Conservation (phyloP, 345 rosid genomes). For the Rhizophora mangle region DNA sequence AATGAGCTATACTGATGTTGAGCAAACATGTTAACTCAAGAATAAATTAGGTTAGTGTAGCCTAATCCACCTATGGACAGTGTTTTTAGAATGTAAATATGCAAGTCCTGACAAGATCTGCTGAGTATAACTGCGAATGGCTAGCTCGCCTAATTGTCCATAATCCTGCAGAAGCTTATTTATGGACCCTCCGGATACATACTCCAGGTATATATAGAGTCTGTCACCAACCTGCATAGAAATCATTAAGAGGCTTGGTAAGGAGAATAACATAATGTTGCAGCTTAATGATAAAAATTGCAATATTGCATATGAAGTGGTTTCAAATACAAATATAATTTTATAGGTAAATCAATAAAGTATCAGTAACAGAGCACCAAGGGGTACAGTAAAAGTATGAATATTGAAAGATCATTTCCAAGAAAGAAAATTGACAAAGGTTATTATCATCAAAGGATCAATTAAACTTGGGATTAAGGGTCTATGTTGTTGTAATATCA, state of each 20-base stretch:
- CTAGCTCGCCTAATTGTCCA: constrained; percentile 60
- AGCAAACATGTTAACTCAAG: neutral
- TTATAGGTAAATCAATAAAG: too few species aligned
- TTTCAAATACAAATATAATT: too few species aligned
- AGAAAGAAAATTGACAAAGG: too few species aligned
- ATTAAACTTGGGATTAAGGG: neutral
- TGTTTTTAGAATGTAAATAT: constrained; percentile 58
- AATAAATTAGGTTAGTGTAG: neutral
- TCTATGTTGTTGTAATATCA: neutral
- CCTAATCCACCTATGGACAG: constrained; percentile 59
- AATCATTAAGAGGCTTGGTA: neutral
- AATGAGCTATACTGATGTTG: constrained; percentile 1
- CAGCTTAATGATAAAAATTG: neutral
- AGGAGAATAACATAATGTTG: neutral
- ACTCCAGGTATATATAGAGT: constrained; percentile 71
- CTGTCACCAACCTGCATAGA: constrained; percentile 54
- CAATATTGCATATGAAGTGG: neutral
- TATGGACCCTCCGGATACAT: constrained; percentile 77
- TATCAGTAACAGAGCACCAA: too few species aligned
- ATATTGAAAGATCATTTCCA: too few species aligned
- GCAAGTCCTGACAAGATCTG: constrained; percentile 78
- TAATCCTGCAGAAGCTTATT: constrained; percentile 78
- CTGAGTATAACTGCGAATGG: constrained; percentile 68
- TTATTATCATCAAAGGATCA: neutral
- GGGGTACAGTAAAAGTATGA: too few species aligned